Base-by-base conservation (phyloP, 164 flowering plant genomes). In the Echeveria elegans region DNA sequence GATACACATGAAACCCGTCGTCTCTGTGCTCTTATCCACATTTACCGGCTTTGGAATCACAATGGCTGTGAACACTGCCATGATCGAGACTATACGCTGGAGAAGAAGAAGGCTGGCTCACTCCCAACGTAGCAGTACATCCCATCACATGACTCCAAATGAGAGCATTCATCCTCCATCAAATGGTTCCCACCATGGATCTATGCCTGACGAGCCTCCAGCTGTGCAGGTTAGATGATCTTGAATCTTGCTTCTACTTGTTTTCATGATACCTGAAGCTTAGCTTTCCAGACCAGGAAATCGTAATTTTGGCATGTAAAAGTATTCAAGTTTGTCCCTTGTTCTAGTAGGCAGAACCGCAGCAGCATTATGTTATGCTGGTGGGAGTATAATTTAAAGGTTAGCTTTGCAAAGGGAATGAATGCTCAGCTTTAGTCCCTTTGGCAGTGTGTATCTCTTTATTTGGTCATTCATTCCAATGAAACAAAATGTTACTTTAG, bases 21-120 rank as follows among this genome's bases (percentile, higher is more conserved):
- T 77, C 26, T 69, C 80, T 34, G 77, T 82, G 41, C 77, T 82
- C 2, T 68, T 82, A 0, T 76, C 85, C 43, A 76, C 91, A 38
- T 76, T 86, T 71, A 69, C 71, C 36, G 91, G 91, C 19, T 85
- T 86, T 68, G 91, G 86, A 63, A 67, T 80, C 32, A 75, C 83
- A 68, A 83, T 74, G 86, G 71, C 68, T 43, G 75, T 63, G 34
- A 72, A 69, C 65, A 75, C 80, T n/a, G 9, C 67, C 60, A 52
- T 77, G 29, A 66, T 43, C 14, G 78, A 74, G 77, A 16, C 68
- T 34, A 10, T 59, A 26, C 64, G 48, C 36, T 66, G 73, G 76
- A 72, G 78, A 74, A 65, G 50, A 60, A 63, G 73, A 66, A 58
- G 16, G 6, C 36, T 64, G 32, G 31, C 73, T 48, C 72, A 12